Base-by-base conservation (phyloP, 495 filamentous ascomycete species). In the Penicillium salamii region DNA sequence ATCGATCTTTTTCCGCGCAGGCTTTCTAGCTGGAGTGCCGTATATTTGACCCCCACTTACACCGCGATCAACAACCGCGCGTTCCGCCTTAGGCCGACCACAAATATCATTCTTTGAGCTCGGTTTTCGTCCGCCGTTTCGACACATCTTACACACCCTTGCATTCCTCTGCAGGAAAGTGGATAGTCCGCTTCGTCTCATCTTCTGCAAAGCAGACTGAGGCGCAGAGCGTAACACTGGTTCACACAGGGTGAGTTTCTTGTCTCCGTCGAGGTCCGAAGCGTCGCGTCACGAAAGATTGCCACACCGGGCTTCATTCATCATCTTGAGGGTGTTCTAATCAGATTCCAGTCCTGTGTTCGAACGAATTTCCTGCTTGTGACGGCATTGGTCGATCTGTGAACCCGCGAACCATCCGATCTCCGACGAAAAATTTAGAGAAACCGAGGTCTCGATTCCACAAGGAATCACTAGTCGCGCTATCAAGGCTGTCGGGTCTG, bases 141-240 rank as follows among this genome's bases (percentile, higher is more conserved):
- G 42, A 26, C 37, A 24, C 21, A 35, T 36, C 42, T 34, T 45
- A 41, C 44, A 40, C 52, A 45, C 31, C 40, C 53, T 41, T 45
- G 53, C 53, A 58, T 52, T 57, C 50, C 51, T 47, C 54, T 58
- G 54, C 44, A 49, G 36, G 47, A 26, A 42, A 42, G 40, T 52
- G 43, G 43, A 46, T 38, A 50, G 50, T 39, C 43, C 31, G 36
- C 21, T 38, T 40, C 23, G 34, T 41, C 23, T 18, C 50, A 48
- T 46, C 52, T 46, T 34, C 41, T 29, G 42, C 15, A 23, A 24
- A 46, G 9, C 36, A 31, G 33, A 44, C 35, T 48, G 31, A 46
- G 18, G 19, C 24, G 13, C 14, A 42, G 21, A 41, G 20, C 37
- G 20, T 26, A 44, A 35, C 35, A 17, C 39, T 14, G 47, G 24